A percentile compares a stretch with the other conserved stretches of the same genome.
Evolutionary conservation across 805 yeast species (phyloP).

Genomic region (Saccharomyces paradoxus): DNA sequence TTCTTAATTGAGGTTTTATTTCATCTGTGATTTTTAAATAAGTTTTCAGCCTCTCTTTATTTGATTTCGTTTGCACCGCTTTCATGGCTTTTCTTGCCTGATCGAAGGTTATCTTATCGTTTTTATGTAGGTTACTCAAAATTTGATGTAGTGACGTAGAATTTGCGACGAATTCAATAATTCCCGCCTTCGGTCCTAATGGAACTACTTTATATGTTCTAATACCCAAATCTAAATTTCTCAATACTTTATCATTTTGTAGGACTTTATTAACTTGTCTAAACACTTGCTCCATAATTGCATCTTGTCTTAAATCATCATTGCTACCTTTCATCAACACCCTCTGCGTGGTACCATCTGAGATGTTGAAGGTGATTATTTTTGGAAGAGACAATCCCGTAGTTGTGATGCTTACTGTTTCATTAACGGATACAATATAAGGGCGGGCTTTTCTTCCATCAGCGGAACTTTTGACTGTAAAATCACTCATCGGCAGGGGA

Average conservation of each 20-base stretch:
- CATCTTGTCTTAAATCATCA: constrained; percentile 91
- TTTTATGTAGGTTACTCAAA: constrained; percentile 53
- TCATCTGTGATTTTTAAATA: constrained; percentile 42
- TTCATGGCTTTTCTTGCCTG: constrained; percentile 62
- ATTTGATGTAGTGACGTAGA: constrained; percentile 66
- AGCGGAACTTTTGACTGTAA: constrained; percentile 36
- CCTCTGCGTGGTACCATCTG: constrained; percentile 51
- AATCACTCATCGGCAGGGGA: constrained; percentile 59
- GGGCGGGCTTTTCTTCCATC: constrained; percentile 43
- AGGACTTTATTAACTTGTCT: constrained; percentile 71
- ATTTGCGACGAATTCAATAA: constrained; percentile 80
- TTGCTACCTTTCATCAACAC: constrained; percentile 75
- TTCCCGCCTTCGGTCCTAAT: constrained; percentile 77
- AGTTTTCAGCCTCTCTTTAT: constrained; percentile 35
- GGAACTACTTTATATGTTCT: constrained; percentile 89
- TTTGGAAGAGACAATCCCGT: constrained; percentile 88
- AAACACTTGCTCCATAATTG: constrained; percentile 96
- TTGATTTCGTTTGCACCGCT: constrained; percentile 41
- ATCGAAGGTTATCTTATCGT: constrained; percentile 41
- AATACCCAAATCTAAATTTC: constrained; percentile 50
- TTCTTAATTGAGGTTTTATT: constrained; percentile 59
- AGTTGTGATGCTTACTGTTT: constrained; percentile 50
- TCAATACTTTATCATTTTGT: constrained; percentile 44
- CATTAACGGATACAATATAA: constrained; percentile 38
- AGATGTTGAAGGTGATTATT: constrained; percentile 46